Evolutionary conservation across 1,284 basidiomycete species (phyloP).

Genomic region (Laetiporus sulphureus): DNA sequence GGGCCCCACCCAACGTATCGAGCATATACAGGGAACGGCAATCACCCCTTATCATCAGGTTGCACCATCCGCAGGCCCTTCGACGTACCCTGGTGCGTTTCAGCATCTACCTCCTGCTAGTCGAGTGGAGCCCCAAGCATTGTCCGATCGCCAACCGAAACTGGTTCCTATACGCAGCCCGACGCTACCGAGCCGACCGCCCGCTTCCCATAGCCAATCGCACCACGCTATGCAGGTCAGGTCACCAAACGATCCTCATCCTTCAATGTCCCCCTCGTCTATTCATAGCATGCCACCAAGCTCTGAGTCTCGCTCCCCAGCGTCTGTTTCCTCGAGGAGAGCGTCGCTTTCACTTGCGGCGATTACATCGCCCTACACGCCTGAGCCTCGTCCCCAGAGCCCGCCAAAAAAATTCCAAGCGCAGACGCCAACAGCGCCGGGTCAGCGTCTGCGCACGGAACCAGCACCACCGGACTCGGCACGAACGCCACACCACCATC

Average conservation of each 20-base stretch:
- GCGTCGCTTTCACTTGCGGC: slow-evolving; percentile 29
- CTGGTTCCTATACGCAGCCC: slow-evolving; percentile 17
- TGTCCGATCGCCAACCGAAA: slow-evolving; percentile 8
- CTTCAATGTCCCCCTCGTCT: not conserved
- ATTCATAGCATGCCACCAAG: slow-evolving; percentile 6
- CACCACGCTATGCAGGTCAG: slow-evolving; percentile 6
- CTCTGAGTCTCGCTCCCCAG: slow-evolving; percentile 10
- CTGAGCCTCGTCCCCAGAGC: slow-evolving; percentile 14
- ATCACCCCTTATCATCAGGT: slow-evolving; percentile 21
- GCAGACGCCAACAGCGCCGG: slow-evolving; percentile 44
- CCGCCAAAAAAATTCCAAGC: slow-evolving; percentile 48
- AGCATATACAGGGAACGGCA: slow-evolving; percentile 21
- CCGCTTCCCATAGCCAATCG: slow-evolving; percentile 9
- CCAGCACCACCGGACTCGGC: slow-evolving; percentile 26
- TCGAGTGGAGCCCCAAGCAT: slow-evolving; percentile 17
- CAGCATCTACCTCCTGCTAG: slow-evolving; percentile 16
- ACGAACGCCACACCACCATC: slow-evolving; percentile 13
- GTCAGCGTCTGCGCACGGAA: slow-evolving; percentile 43
- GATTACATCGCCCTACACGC: slow-evolving; percentile 25
- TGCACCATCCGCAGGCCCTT: slow-evolving; percentile 7
- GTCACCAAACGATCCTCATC: not conserved
- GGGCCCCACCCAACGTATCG: slow-evolving; percentile 17
- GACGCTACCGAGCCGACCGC: slow-evolving; percentile 13
- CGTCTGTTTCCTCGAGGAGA: slow-evolving; percentile 14
- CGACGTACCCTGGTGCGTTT: slow-evolving; percentile 7